Conservation (phyloP, 2,329 filamentous ascomycete genomes). For the Calonectria ilicicola region DNA sequence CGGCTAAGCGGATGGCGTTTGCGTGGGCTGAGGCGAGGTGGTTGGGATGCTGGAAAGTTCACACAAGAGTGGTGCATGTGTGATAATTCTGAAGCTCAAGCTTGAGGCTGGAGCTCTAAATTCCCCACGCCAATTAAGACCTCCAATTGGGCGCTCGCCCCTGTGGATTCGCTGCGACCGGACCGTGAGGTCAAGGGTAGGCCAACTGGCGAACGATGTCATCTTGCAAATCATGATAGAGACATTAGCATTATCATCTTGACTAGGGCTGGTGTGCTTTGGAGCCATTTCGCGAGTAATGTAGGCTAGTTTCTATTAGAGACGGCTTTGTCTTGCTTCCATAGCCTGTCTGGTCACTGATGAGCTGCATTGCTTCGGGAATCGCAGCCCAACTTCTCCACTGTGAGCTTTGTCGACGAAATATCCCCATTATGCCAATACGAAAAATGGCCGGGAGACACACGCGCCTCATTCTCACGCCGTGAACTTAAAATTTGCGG, state of each 20-base stretch:
- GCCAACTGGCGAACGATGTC: background rate
- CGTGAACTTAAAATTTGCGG: background rate
- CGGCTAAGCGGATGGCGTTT: background rate
- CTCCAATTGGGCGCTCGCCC: slow-evolving; percentile 31
- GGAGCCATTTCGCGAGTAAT: background rate
- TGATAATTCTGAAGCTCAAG: slow-evolving; percentile 15
- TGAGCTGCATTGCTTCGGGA: background rate
- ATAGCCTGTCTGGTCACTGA: background rate
- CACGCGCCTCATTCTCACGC: background rate
- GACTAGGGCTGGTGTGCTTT: background rate
- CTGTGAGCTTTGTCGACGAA: background rate
- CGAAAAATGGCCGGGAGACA: background rate
- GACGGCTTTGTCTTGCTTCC: background rate
- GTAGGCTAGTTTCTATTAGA: background rate
- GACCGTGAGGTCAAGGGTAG: slow-evolving; percentile 4
- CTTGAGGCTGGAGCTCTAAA: slow-evolving; percentile 37
- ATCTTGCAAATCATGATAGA: background rate
- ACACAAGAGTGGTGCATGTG: background rate
- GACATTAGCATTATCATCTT: background rate
- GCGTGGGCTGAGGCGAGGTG: background rate
- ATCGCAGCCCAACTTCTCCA: background rate
- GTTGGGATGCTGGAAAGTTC: slow-evolving; percentile 12
- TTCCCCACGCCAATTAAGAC: slow-evolving; percentile 32
- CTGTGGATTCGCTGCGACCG: background rate
- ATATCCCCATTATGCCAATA: background rate